These are phyloP conservation scores for Aspergillus cejpii DNA, from an alignment of 2,329 filamentous ascomycete genomes.

Conservation along the genomic window DNA sequence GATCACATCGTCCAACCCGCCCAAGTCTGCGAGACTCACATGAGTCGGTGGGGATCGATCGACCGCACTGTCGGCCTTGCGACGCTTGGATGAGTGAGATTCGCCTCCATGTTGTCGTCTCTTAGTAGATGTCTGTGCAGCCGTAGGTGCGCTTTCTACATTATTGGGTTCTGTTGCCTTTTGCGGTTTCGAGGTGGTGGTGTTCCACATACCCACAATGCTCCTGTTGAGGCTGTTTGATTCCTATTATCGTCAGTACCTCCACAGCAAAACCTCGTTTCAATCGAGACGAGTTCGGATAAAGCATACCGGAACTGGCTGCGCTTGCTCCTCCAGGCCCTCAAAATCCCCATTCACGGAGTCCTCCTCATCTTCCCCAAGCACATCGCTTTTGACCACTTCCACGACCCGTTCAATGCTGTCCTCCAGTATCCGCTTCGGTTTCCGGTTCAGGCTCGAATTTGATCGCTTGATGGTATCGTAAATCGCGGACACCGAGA, in stretches of 20 bases:
- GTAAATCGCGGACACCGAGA: constrained; percentile 61
- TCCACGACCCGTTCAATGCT: constrained; percentile 76
- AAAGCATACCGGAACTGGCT: constrained; percentile 25
- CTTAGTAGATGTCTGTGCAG: constrained; percentile 40
- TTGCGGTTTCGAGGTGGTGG: constrained; percentile 28
- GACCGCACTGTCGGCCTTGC: constrained; percentile 52
- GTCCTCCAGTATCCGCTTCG: constrained; percentile 74
- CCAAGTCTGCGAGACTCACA: constrained; percentile 63
- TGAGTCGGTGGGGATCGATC: constrained; percentile 61
- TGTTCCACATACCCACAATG: constrained; percentile 55
- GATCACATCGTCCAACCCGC: constrained; percentile 67
- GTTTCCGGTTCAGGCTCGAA: constrained; percentile 73
- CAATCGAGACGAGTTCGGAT: neutral
- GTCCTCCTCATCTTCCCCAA: constrained; percentile 49
- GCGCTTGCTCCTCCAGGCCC: constrained; percentile 38
- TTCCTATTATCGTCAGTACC: constrained; percentile 35
- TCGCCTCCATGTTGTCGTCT: constrained; percentile 60
- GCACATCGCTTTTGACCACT: constrained; percentile 60
- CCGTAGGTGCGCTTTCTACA: constrained; percentile 19
- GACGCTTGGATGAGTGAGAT: constrained; percentile 55
- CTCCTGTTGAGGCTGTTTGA: constrained; percentile 61
- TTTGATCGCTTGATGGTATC: constrained; percentile 78
- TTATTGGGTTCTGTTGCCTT: constrained; percentile 26
- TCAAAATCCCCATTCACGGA: constrained; percentile 48
- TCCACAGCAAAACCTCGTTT: neutral